These are phyloP conservation scores for Pichia nanzhaoensis DNA, from an alignment of 805 yeast species.

Conservation along the genomic window DNA sequence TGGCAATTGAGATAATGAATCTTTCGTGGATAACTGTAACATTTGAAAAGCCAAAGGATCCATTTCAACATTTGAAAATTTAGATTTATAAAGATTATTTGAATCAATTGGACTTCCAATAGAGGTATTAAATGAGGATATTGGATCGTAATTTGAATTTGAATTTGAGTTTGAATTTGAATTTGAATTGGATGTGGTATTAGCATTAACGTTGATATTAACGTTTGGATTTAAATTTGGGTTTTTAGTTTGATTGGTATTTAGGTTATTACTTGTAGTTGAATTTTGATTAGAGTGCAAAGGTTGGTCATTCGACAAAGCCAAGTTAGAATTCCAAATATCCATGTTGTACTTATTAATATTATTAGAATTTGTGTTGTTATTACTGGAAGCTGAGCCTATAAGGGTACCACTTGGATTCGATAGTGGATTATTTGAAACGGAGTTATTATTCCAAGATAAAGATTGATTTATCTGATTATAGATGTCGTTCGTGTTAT, in stretches of 20 bases:
- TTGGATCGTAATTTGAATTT: conserved; percentile 1
- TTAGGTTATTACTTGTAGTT: background rate
- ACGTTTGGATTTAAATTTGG: conserved; percentile 4
- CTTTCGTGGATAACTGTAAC: conserved; percentile 19
- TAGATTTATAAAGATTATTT: conserved; percentile 7
- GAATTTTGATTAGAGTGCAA: conserved; percentile 2
- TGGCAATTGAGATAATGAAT: conserved; percentile 12
- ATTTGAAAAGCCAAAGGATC: conserved; percentile 25
- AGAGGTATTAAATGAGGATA: background rate
- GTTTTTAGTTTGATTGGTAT: no score
- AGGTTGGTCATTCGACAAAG: background rate
- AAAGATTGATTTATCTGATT: no score
- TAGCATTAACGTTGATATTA: no score
- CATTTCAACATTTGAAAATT: conserved; percentile 21
- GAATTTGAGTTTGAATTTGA: conserved; percentile 4
- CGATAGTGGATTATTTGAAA: background rate
- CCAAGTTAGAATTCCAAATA: conserved; percentile 3
- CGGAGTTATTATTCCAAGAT: background rate
- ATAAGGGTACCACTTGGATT: no score
- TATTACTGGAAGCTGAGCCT: no score
- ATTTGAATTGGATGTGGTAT: no score
- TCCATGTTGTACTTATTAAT: conserved; percentile 1
- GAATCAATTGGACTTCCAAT: background rate
- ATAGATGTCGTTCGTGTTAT: background rate
- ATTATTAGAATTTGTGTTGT: background rate